Percentiles rank a stretch among this genome's conserved stretches.
Evolutionary conservation across 495 filamentous ascomycete species (phyloP).

Genomic region (Immersiella caudata): DNA sequence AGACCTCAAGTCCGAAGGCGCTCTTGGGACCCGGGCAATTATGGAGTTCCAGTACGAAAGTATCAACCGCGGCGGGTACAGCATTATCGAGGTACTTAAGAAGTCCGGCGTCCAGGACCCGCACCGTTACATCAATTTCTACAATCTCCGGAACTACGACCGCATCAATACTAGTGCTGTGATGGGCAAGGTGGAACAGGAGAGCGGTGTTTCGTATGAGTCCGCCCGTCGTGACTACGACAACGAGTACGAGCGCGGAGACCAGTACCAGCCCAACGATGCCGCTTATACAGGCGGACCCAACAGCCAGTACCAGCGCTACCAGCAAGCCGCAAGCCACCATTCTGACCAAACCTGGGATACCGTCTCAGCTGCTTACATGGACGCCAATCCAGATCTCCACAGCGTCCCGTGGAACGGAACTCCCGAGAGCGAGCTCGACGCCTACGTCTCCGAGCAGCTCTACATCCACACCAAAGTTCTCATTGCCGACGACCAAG

Average conservation of each 20-base stretch:
- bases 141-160: constrained; percentile 93
- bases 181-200: constrained; percentile 65
- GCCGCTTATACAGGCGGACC: constrained; percentile 33
- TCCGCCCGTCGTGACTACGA: constrained; percentile 70
- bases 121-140: constrained; percentile 87
- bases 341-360: constrained; percentile 65
- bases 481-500: constrained; percentile 86
- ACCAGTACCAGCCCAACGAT: constrained; percentile 32
- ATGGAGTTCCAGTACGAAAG: constrained; percentile 86
- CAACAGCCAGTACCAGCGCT: constrained; percentile 55
- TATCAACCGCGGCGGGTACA: constrained; percentile 84
- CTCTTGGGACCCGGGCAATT: constrained; percentile 85
- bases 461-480: constrained; percentile 95
- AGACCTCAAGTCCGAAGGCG: constrained; percentile 76
- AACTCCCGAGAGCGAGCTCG: constrained; percentile 70
- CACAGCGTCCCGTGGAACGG: constrained; percentile 80
- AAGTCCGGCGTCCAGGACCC: constrained; percentile 68
- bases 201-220: constrained; percentile 74
- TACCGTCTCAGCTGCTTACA: constrained; percentile 79
- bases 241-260: constrained; percentile 43
- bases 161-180: constrained; percentile 74
- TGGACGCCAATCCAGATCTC: constrained; percentile 78
- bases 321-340: constrained; percentile 67
- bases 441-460: constrained; percentile 90
- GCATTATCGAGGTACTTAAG: constrained; percentile 78